Evolutionary conservation across 140 eudicot genomes (phyloP), one percentile per base, ranked within the genome.

Genomic region (Artemisia princeps): DNA sequence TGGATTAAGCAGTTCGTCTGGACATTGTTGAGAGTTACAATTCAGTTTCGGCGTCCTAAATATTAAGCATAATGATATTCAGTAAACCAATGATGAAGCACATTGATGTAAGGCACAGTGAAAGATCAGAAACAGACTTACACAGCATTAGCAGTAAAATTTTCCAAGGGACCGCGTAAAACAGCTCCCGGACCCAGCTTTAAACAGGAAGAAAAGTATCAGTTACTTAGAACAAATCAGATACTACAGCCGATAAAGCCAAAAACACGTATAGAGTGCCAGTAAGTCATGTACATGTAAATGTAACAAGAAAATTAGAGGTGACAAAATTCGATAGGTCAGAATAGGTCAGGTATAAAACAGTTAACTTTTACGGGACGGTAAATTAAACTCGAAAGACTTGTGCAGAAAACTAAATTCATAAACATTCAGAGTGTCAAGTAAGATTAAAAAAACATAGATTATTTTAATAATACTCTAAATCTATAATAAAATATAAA

Each of bases 131-230:
- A 74, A 51, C 46, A 55, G 26, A 76, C 95, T 79, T 79, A 90
- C 95, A 83, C 88, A 15, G 78, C 84, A 66, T 86, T 80, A 33
- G 77, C 76, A 13, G 89, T 68, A 52, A 82, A 73, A 74, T 82
- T 86, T 68, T 70, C 84, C 60, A 86, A 54, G 60, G 96, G 99
- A 62, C 94, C 99, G 28, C 99, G 99, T 77, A 92, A 67, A 50
- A 78, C 56, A 68, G 99, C 86, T 69, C 96, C 99, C 12, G 99
- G 99, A 20, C 99, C 99, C 82, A 92, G 77, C 97, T 90, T 78
- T 70, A 72, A 63, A 62, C 70, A 46, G 52, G 16, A 77, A 70
- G 63, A 50, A 70, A 56, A 69, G 57, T 50, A 62, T 73, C 50
- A 50, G 30, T 68, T 58, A 68, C 40, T 58, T 64, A 20, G 19